Evolutionary conservation across 2,329 filamentous ascomycete species (phyloP), one percentile per base, ranked within the genome.

Genomic region (Fusarium oxysporum): DNA sequence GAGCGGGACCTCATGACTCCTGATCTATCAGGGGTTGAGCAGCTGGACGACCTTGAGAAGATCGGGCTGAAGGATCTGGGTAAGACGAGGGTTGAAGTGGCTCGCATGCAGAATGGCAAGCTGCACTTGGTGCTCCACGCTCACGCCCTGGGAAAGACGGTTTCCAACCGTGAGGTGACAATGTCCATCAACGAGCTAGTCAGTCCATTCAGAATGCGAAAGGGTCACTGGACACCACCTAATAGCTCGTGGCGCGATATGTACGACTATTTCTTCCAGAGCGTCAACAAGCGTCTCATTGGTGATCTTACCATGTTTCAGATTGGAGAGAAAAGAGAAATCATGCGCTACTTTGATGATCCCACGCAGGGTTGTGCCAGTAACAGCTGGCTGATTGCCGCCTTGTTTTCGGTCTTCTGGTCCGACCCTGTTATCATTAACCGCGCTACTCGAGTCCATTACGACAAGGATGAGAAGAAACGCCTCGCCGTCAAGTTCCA

Each of bases 371-470:
- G 84, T 45, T 83, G 82, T 43, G 71, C 76, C 23, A 78, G 73
- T 71, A 83, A 85, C 80, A 81, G 79, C 72, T 85, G 83, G 83
- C 78, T 85, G 21, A 80, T 85, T 65, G 80, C 84, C 1, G 84
- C 84, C 17, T 76, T 85, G 62, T 85, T 84, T 80, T 83, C 83
- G 40, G 83, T 85, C 59, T 83, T 81, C 76, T 85, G 84, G 84
- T 78, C 84, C 13, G 80, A 84, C 74, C 83, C 83, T 6, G 71
- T 75, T n/a, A 62, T 74, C 61, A 85, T 85, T 78, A 83, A 84
- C 77, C 82, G 83, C 17, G 77, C 79, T 30, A 79, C 78, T 6
- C 72, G 75, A 37, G 67, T 75, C 54, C 70, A 76, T 68, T 63
- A 69, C 44, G 59, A 73, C 45, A 70, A 70, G 55, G 71, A 80